Evolutionary conservation across 306 rosid genomes (phyloP).

Genomic region (Pueraria montana): DNA sequence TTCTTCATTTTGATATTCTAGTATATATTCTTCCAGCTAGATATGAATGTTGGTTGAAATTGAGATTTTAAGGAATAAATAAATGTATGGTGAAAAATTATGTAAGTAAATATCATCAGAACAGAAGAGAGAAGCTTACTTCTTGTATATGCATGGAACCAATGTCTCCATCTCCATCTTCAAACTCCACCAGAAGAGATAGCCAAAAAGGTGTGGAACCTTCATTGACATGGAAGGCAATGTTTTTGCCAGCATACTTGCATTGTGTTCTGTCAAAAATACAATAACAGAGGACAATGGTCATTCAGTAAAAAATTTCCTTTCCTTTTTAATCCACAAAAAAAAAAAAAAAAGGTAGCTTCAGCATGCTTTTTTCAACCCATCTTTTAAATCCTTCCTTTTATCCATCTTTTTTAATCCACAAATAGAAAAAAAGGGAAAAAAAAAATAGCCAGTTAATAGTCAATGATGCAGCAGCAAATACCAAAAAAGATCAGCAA

Average conservation of each 20-base stretch:
- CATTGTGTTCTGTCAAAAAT: constrained; percentile 70
- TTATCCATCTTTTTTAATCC: not conserved
- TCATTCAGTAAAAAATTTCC: not conserved
- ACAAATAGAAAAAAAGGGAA: not conserved
- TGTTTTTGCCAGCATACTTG: constrained; percentile 69
- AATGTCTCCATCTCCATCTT: constrained; percentile 90
- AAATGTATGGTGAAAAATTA: constrained; percentile 4
- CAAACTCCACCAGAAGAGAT: constrained; percentile 81
- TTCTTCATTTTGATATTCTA: not conserved
- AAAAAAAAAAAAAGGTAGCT: not conserved
- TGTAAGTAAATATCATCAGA: constrained; percentile 20
- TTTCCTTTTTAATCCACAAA: not conserved
- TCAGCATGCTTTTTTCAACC: not conserved
- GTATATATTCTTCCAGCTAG: not conserved
- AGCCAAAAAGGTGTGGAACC: constrained; percentile 90
- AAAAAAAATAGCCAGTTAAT: not conserved
- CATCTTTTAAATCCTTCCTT: not conserved
- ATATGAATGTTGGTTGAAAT: not conserved
- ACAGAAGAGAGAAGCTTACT: constrained; percentile 51
- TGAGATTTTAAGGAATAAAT: constrained; percentile 1
- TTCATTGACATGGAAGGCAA: constrained; percentile 88
- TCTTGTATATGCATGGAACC: constrained; percentile 82
- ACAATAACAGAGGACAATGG: constrained; percentile 1
- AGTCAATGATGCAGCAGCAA: not conserved
- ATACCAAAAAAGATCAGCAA: not conserved